Base-by-base conservation (phyloP, 2,329 filamentous ascomycete species). In the Calonectria ilicicola region DNA sequence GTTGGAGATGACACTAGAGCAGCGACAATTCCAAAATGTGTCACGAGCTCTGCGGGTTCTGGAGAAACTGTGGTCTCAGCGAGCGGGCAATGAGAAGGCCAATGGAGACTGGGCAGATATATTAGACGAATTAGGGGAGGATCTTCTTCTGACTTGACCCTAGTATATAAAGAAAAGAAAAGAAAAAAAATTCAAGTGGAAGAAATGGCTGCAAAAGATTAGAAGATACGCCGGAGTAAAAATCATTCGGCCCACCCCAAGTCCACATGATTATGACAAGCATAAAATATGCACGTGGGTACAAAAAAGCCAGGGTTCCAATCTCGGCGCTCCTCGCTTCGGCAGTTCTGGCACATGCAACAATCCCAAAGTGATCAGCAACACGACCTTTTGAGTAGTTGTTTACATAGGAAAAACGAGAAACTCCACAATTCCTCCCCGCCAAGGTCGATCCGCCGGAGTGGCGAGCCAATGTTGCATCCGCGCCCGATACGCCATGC, bases 91-190 rank as follows among this genome's bases (percentile, higher is more conserved):
- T 27, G 29, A 40, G 9, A 47, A 38, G 23, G 10, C 5, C 9
- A 15, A 68, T 6, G 27, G 21, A 12, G 69, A 71, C 42, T 71
- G 53, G 69, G 26, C 42, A 35, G 14, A 71, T 8, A 67, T 71
- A 51, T 40, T 71, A 29, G 49, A 71, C 46, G 23, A 42, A 17
- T 44, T 26, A 19, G 44, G 63, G 2, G 69, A 27, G 10, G 32
- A 62, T 53, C 69, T 71, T 7, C n/a, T 71, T 2, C 53, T 71
- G 21, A 71, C 62, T 38, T 70, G 40, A 62, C 35, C 15, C 9
- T 21, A 21, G 21, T 14, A 19, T 29, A 14, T 53, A 8, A 17
- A 19, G 15, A 4, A 23, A 15, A 27, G 14, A 21, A 17, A 21
- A 21, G 7, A 23, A 27, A 14, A 7, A 56, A 56, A 35, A n/a